Evolutionary conservation across 306 rosid genomes (phyloP), one percentile per base, ranked within the genome.

Genomic region (Lathyrus tuberosus): DNA sequence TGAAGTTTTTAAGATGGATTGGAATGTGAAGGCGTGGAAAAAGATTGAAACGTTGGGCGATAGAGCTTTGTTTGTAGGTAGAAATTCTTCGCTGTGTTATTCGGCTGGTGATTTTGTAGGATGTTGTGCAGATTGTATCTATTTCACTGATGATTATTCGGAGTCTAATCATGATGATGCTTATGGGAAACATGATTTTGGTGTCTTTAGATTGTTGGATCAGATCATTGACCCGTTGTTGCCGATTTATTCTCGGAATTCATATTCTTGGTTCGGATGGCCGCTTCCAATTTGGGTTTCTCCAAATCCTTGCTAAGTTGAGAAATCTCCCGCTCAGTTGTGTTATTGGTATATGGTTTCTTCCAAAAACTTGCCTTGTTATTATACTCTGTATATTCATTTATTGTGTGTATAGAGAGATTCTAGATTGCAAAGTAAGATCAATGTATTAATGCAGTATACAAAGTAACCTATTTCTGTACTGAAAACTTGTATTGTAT

Each of bases 211-310:
- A 16, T 40, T 91, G 10, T 12, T 66, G 11, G 86, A 86, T 53
- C 51, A 68, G 40, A 77, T 60, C 10, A 71, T 91, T 37, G 85
- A 88, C 20, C 76, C 78, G 2, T 72, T 87, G 48, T 73, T 87
- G 53, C 88, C 90, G 1, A 78, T 78, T 60, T 85, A 80, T 70
- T 75, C 75, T 24, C 67, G 77, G 40, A 76, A 79, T 73, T 78
- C 80, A 0, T 67, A 46, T 44, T 69, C 80, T 40, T 48, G 44
- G 13, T 70, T 73, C 0, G 81, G 77, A 40, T 79, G 83, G 75
- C 86, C 80, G 5, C 81, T 85, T 4, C 95, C 95, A 0, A 67
- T 90, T 28, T 90, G 96, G 96, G 68, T 91, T 61, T 65, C 88
- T 0, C 97, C 95, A 0, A 86, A 80, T 78, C 92, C 95, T 0